Evolutionary conservation across 805 yeast genomes (phyloP), one percentile per base, ranked within the genome.

Genomic region (Candida chilensis): DNA sequence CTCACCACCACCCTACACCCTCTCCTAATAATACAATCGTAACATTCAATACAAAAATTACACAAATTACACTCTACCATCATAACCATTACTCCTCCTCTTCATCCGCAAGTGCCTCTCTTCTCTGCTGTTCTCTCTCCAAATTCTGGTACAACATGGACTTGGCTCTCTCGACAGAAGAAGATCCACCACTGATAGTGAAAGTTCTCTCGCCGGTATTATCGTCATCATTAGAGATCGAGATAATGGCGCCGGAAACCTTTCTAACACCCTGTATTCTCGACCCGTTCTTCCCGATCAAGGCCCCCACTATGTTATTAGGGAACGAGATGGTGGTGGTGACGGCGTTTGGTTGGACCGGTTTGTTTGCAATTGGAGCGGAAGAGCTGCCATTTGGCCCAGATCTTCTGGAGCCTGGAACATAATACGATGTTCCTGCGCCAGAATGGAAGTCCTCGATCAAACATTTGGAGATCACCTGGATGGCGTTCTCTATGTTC

Each of bases 221-320:
- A 41, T 73, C 74, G 32, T 74, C 74, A 42, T 78, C 83, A 33
- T 79, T 75, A 22, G 81, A 75, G 40, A 87, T 83, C 4, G 77
- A 73, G 48, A 87, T 84, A 24, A 75, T 71, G 24, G 95, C 87
- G 24, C 87, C 88, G 29, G 87, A 72, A 20, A 67, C 67, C 42
- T 80, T 74, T 43, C 95, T 71, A 30, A 87, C 79, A 37, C 87
- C 94, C 52, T 82, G 92, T 41, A 87, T 85, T 56, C 94, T 72
- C 17, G 83, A 61, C 24, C 95, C 95, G 39, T 78, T 76, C 41
- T 80, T 79, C 36, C 96, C 96, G 43, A 87, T 84, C 32, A 87
- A 64, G 30, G 94, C 90, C 26, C 96, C 96, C 27, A 87, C 95
- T 59, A 77, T 76, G 36, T 77, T 84, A 40, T 80, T 78, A 22